Conservation (phyloP, 495 filamentous ascomycete species). For the Penicillium canescens region DNA sequence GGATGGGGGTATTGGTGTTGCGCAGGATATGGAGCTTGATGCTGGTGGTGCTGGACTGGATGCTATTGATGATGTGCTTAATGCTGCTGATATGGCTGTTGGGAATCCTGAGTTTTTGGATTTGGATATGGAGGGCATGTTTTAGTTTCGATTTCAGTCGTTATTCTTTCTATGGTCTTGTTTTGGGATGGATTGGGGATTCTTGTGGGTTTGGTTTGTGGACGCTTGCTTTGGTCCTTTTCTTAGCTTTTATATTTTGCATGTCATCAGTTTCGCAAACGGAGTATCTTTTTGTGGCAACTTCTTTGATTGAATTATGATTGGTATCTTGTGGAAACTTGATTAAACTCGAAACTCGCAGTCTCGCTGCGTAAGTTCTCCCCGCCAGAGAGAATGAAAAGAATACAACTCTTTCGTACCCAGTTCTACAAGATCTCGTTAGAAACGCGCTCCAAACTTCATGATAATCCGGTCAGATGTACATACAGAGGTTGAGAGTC, state of each 20-base stretch:
- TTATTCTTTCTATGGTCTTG: too few relatives aligned
- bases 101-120: constrained; percentile 51
- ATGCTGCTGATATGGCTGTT: constrained; percentile 49
- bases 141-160: constrained; percentile 9
- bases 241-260: constrained; percentile 2
- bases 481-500: constrained; percentile 13
- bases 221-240: background rate
- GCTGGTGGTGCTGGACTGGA: constrained; percentile 30
- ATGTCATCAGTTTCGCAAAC: too few relatives aligned
- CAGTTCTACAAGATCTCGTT: too few relatives aligned
- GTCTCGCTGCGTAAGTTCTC: too few relatives aligned
- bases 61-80: constrained; percentile 48
- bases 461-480: too few relatives aligned
- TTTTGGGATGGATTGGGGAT: background rate
- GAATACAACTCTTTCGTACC: too few relatives aligned
- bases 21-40: constrained; percentile 34
- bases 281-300: too few relatives aligned
- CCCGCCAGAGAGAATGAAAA: too few relatives aligned
- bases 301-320: too few relatives aligned
- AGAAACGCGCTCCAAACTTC: too few relatives aligned
- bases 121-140: constrained; percentile 53
- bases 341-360: too few relatives aligned
- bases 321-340: too few relatives aligned
- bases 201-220: background rate
- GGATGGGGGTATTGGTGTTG: constrained; percentile 22